Evolutionary conservation across 1,139 yeast genomes (phyloP), one percentile per base, ranked within the genome.

Genomic region (Geotrichum restrictum): DNA sequence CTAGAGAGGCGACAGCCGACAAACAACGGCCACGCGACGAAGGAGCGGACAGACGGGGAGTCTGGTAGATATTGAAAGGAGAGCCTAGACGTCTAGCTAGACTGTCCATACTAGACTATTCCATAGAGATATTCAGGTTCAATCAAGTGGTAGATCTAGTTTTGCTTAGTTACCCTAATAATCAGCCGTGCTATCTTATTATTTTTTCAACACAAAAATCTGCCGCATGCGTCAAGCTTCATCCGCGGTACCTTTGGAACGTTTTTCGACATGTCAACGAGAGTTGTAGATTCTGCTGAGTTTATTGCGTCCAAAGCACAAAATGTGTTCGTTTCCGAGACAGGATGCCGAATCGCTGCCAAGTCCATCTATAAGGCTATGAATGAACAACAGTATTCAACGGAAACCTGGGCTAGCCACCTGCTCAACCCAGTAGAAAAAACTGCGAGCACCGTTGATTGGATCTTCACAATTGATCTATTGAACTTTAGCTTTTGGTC

Each of bases 401-500:
- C 70, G 4, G 64, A 60, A 4, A 63, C 70, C 1, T 72, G 75
- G 75, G 60, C 69, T 10, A 54, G 60, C 24, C 73, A 71, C 52
- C 61, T 59, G n/a, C 58, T 72, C 42, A 67, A 71, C 45, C 75
- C 76, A 3, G 53, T 56, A 8, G 48, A 47, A 2, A 57, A 62
- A 29, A 49, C 53, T 7, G 51, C 38, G 11, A 44, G 50, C 6
- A 62, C 69, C 0, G 66, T 70, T 13, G 68, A 71, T 54, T 73
- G 77, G 77, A 70, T 73, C 1, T 73, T 74, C 51, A 60, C 70
- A 0, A 69, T 74, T 2, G 77, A 73, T 49, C 61, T 73, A 42
- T 63, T 74, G 32, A 73, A 73, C 53, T 73, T 73, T 61, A 69
- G 74, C 40, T 74, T 73, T 57, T 73, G 77, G 77, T 69, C 74